Evolutionary conservation across 2,329 filamentous ascomycete species (phyloP).

Genomic region (Ophiostoma australiae): DNA sequence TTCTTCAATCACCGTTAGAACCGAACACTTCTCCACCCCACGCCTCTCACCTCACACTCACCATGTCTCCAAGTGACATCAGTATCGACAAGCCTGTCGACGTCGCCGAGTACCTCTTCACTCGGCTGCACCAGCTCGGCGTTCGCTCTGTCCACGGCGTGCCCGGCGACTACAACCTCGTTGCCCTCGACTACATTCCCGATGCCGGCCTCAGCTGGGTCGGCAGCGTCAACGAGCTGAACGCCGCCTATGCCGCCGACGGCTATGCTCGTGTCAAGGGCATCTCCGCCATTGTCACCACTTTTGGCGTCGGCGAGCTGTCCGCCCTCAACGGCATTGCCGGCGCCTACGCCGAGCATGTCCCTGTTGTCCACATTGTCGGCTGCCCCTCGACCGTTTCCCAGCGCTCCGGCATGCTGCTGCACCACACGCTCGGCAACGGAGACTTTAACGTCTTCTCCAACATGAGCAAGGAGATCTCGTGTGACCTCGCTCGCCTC

Average conservation of each 20-base stretch:
- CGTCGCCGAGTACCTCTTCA: conserved; percentile 50
- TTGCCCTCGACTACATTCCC: conserved; percentile 46
- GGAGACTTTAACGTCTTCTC: conserved; percentile 62
- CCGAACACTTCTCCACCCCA: too few relatives aligned
- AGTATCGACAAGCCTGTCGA: conserved; percentile 42
- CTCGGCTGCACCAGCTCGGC: conserved; percentile 45
- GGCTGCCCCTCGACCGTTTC: conserved; percentile 31
- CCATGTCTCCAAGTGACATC: conserved; percentile 27
- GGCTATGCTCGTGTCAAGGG: conserved; percentile 57
- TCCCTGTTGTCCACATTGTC: conserved; percentile 52
- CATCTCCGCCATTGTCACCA: conserved; percentile 52
- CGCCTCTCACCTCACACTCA: neutral
- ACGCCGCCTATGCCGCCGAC: conserved; percentile 56
- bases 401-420: conserved; percentile 30
- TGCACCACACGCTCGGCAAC: conserved; percentile 53
- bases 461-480: conserved; percentile 69
- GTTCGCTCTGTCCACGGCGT: conserved; percentile 47
- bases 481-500: conserved; percentile 65
- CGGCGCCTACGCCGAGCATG: conserved; percentile 52
- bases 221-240: conserved; percentile 51
- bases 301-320: conserved; percentile 53
- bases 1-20: neutral
- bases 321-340: conserved; percentile 54
- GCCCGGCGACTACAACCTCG: conserved; percentile 52
- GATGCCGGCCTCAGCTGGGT: conserved; percentile 46